Conservation (phyloP, 2,329 filamentous ascomycete species). For the Diplodia seriata region DNA sequence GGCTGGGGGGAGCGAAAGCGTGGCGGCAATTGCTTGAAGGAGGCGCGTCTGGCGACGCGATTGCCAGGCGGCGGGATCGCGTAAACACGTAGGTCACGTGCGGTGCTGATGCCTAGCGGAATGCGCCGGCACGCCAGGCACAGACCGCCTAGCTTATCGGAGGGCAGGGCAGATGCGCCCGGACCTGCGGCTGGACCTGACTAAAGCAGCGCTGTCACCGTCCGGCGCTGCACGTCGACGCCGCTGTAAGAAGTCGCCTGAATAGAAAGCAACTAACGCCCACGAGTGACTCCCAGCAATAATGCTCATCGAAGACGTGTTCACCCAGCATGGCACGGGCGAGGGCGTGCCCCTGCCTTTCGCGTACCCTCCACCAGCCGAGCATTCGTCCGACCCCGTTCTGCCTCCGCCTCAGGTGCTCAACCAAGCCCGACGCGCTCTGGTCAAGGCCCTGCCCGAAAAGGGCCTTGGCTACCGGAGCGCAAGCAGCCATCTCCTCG, state of each 20-base stretch:
- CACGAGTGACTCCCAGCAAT: not conserved
- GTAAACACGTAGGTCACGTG: slow-evolving; percentile 16
- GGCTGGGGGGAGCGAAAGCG: not conserved
- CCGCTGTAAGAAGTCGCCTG: not conserved
- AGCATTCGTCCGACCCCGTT: slow-evolving; percentile 39
- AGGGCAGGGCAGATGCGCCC: no score
- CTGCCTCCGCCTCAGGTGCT: slow-evolving; percentile 46
- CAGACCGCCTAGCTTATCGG: no score
- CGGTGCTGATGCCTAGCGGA: not conserved
- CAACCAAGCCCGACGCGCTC: slow-evolving; percentile 41
- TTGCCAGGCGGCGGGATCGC: slow-evolving; percentile 8
- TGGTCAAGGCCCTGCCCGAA: slow-evolving; percentile 48
- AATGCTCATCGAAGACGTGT: slow-evolving; percentile 1
- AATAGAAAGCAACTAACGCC: not conserved
- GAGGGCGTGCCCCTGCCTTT: not conserved
- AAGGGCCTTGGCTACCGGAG: slow-evolving; percentile 53
- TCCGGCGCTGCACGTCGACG: not conserved
- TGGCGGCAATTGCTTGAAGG: not conserved
- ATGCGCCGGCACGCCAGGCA: no score
- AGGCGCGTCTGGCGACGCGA: slow-evolving; percentile 18
- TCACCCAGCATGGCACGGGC: no score
- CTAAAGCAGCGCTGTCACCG: slow-evolving; percentile 8
- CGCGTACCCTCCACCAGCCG: not conserved
- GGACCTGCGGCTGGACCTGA: not conserved
- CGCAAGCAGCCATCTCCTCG: slow-evolving; percentile 53